phyloP scores from a whole-genome alignment of 352 stramenopile species.

The Saprolegnia diclina region DNA sequence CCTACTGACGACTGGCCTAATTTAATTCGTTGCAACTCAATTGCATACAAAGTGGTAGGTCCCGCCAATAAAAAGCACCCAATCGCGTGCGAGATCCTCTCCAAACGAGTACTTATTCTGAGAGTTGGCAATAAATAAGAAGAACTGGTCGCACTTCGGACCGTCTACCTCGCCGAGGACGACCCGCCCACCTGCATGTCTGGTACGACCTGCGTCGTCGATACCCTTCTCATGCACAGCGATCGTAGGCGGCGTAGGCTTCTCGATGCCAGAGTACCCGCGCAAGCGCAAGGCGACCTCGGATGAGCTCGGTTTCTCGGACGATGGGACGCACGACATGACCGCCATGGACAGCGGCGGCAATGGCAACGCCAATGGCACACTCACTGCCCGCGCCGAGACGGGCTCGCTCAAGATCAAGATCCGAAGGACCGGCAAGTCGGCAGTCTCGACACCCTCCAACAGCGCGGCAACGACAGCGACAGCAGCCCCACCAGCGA shows the following conservation, averaged over 20 bases:
- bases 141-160: neutral
- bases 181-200: neutral
- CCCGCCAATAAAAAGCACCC: neutral
- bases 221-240: neutral
- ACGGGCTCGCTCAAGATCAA: constrained; percentile 72
- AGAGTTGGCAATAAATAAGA: neutral
- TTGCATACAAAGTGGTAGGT: no score
- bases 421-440: constrained; percentile 52
- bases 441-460: neutral
- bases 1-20: no score
- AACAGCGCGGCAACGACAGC: neutral
- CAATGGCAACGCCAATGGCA: constrained; percentile 20
- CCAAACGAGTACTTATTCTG: neutral
- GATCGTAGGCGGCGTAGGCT: neutral
- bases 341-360: neutral
- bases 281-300: constrained; percentile 6
- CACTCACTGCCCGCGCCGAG: constrained; percentile 66
- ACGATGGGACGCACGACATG: neutral
- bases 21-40: no score
- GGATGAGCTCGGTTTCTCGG: neutral
- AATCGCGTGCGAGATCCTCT: neutral
- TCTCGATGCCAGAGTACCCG: constrained; percentile 10
- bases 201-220: neutral
- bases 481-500: constrained; percentile 16
- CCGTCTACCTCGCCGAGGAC: neutral